Evolutionary conservation across 805 yeast species (phyloP), one percentile per base, ranked within the genome.

Genomic region (Saccharomycopsis sp.): DNA sequence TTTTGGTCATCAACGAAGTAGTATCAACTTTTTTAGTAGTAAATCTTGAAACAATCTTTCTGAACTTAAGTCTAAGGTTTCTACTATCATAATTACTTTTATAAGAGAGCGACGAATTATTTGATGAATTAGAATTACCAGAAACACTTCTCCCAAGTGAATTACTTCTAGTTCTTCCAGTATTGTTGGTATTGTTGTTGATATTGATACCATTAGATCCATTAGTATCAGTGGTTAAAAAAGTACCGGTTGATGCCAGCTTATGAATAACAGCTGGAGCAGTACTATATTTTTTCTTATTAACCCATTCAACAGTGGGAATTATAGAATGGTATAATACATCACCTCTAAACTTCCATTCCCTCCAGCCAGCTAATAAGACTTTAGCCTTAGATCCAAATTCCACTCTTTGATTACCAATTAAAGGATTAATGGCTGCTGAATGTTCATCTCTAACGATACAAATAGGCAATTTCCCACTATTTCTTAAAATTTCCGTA

Each of bases 301-400:
- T 20, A 43, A 39, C 26, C 63, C 56, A 48, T 56, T 62, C 47
- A 57, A 18, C 29, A 13, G 49, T 36, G 29, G 44, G 38, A 21
- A 40, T 39, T 4, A 58, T 50, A 3, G 66, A 55, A 1, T 70
- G 65, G 52, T 79, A 79, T 27, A 82, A 56, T 1, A 89, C 84
- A 57, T 80, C 87, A 38, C 70, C 72, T 46, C 84, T 69, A 52
- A 70, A 79, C 52, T 84, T 80, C 94, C 95, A 86, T 56, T 86
- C 95, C 54, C 95, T 69, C 96, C 96, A 86, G 8, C 89, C 80
- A 0, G 95, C 95, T 37, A 71, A 59, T 2, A 77, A 70, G 35
- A 28, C 51, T 26, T 30, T 39, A 20, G 28, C 41, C 6, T 40
- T 25, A 15, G 23, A 37, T 5, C 46, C 46, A 14, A 38, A 23